Base-by-base conservation (phyloP, 306 rosid species). In the Prunus mume region DNA sequence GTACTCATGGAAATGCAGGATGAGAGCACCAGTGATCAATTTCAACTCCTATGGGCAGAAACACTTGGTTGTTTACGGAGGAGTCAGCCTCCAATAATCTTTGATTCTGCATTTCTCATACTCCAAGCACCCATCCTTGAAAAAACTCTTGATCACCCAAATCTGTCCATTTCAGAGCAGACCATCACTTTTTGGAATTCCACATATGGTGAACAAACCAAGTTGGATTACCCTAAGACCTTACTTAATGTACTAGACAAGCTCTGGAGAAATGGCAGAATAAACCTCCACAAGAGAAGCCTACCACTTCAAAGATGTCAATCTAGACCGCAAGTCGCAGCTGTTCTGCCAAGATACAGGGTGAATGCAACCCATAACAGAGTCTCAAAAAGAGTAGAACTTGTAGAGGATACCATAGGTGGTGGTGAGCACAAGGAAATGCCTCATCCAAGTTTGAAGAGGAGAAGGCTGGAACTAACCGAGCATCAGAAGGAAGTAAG, bases 401-500 rank as follows among this genome's bases (percentile, higher is more conserved):
- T 87, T 63, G 46, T 85, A 69, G 71, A 76, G 57, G 89, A 82
- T 67, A 22, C 20, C 22, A n/a, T 4, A 78, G 78, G 69, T 3
- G 45, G 47, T 2, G 45, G 47, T 30, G 62, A 78, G 77, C 83
- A 78, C 10, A 69, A 68, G 66, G 84, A 77, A 41, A 71, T 55
- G 22, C 73, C 74, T 15, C 66, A 77, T 46, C 68, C 67, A 14
- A 80, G 78, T 74, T 63, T 72, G 56, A 91, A 84, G 80, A 88
- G 83, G 72, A 93, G 83, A 84, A 86, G 85, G 82, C 60, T 81
- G 9, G 93, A 91, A 69, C 64, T 87, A 60, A 93, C 97, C 1
- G 90, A 91, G 78, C 97, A 86, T 88, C 93, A 93, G 69, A 90
- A 80, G 88, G 97, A 94, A 83, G 93, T 90, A 4, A 78, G 87